Percentiles rank a stretch among this genome's conserved stretches.
Evolutionary conservation across 1,284 basidiomycete species (phyloP).

Genomic region (Pseudozyma sp.): DNA sequence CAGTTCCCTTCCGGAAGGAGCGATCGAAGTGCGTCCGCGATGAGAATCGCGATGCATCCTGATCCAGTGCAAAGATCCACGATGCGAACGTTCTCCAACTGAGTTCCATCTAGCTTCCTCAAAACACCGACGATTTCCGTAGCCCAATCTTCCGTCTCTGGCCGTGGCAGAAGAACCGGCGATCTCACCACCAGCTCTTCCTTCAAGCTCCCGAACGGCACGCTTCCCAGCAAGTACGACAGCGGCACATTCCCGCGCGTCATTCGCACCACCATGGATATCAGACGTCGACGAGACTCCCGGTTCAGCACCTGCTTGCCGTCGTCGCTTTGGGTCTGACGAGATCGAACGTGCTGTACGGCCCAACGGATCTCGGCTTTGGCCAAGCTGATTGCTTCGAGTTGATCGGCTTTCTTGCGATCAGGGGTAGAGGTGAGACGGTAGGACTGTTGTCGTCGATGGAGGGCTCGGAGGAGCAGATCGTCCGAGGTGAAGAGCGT

Average conservation of each 20-base stretch:
- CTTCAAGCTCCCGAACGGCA: constrained; percentile 31
- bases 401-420: constrained; percentile 25
- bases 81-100: constrained; percentile 5
- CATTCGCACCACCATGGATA: constrained; percentile 25
- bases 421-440: constrained; percentile 8
- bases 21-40: constrained; percentile 28
- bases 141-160: constrained; percentile 47
- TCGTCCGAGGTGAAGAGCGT: constrained; percentile 29
- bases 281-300: constrained; percentile 15
- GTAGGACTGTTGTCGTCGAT: constrained; percentile 29
- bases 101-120: not conserved
- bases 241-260: constrained; percentile 26
- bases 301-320: constrained; percentile 1
- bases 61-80: constrained; percentile 41
- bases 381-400: constrained; percentile 26
- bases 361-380: constrained; percentile 37
- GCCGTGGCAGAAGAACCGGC: constrained; percentile 31
- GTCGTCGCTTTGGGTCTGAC: not conserved
- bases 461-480: constrained; percentile 15
- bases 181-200: constrained; percentile 30
- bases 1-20: constrained; percentile 3
- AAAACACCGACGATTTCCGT: constrained; percentile 11
- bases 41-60: constrained; percentile 36
- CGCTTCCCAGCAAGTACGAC: constrained; percentile 35
- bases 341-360: constrained; percentile 29